Evolutionary conservation across 768 basidiomycete species (phyloP).

Genomic region (Termitomyces sp.): DNA sequence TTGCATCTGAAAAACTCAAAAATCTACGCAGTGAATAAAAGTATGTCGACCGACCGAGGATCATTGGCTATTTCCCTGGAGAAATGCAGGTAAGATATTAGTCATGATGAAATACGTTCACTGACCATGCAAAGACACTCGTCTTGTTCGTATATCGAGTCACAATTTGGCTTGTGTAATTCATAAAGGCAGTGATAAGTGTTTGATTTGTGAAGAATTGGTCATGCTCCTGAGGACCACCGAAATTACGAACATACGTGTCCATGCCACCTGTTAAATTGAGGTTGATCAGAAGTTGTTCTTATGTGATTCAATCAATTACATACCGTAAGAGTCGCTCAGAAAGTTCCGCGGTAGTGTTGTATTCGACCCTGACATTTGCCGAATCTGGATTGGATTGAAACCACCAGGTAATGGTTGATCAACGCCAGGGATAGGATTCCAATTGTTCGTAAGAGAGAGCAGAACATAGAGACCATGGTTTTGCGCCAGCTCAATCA

Average conservation of each 20-base stretch:
- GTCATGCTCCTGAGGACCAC: slow-evolving; percentile 43
- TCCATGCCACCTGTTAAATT: slow-evolving; percentile 57
- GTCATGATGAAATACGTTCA: slow-evolving; percentile 1
- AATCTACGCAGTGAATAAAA: background rate
- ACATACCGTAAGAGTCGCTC: slow-evolving; percentile 59
- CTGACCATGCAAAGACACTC: slow-evolving; percentile 50
- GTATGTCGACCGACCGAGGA: slow-evolving; percentile 39
- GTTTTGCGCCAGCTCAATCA: slow-evolving; percentile 51
- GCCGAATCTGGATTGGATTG: slow-evolving; percentile 40
- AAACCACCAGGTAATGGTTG: slow-evolving; percentile 31
- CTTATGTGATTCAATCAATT: background rate
- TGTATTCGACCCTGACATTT: slow-evolving; percentile 19
- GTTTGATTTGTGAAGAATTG: slow-evolving; percentile 55
- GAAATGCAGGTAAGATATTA: slow-evolving; percentile 16
- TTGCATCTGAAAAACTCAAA: slow-evolving; percentile 42
- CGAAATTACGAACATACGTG: slow-evolving; percentile 53
- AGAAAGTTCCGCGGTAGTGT: slow-evolving; percentile 45
- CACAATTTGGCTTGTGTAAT: slow-evolving; percentile 54
- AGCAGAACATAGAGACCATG: slow-evolving; percentile 51
- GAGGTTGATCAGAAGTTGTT: background rate
- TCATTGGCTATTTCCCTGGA: slow-evolving; percentile 67
- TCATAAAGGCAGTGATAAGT: slow-evolving; percentile 49
- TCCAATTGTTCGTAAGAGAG: slow-evolving; percentile 61
- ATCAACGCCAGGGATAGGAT: slow-evolving; percentile 22
- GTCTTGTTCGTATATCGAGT: slow-evolving; percentile 53